phyloP scores from a whole-genome alignment of 1,284 basidiomycete species.

The Melampsora medusae region DNA sequence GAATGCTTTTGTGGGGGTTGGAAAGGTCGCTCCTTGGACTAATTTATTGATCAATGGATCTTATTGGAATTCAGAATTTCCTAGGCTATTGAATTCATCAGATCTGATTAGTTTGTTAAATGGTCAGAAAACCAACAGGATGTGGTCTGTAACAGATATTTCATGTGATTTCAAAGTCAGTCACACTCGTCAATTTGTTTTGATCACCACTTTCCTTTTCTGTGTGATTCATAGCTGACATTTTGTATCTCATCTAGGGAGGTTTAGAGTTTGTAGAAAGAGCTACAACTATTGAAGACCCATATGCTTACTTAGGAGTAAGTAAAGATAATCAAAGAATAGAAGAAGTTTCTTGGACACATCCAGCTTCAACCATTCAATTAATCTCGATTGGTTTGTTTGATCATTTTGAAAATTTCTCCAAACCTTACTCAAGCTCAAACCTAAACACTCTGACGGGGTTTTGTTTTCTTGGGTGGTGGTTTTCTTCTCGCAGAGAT shows the following conservation, averaged over 20 bases:
- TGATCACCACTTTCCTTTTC: neutral
- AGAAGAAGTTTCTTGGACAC: conserved; percentile 11
- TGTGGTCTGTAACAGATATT: conserved; percentile 71
- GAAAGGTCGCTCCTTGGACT: conserved; percentile 74
- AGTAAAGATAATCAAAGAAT: neutral
- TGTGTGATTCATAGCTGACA: neutral
- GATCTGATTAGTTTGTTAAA: conserved; percentile 64
- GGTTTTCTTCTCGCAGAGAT: conserved; percentile 69
- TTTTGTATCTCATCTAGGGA: conserved; percentile 60
- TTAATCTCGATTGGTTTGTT: conserved; percentile 54
- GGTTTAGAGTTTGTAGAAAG: conserved; percentile 76
- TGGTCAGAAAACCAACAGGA: conserved; percentile 60
- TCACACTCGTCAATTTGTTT: conserved; percentile 18
- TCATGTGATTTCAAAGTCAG: conserved; percentile 75
- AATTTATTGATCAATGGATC: conserved; percentile 79
- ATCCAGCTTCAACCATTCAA: conserved; percentile 54
- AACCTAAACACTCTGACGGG: neutral
- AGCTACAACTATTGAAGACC: conserved; percentile 70
- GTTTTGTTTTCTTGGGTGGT: too few species aligned
- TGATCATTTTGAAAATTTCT: too few species aligned
- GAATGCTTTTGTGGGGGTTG: neutral
- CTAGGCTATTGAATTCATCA: conserved; percentile 70
- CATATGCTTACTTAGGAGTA: conserved; percentile 62
- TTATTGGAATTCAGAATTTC: conserved; percentile 74
- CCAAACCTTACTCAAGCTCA: too few species aligned